phyloP scores from a whole-genome alignment of 495 filamentous ascomycete species.

The Antarctomyces pellizariae region DNA sequence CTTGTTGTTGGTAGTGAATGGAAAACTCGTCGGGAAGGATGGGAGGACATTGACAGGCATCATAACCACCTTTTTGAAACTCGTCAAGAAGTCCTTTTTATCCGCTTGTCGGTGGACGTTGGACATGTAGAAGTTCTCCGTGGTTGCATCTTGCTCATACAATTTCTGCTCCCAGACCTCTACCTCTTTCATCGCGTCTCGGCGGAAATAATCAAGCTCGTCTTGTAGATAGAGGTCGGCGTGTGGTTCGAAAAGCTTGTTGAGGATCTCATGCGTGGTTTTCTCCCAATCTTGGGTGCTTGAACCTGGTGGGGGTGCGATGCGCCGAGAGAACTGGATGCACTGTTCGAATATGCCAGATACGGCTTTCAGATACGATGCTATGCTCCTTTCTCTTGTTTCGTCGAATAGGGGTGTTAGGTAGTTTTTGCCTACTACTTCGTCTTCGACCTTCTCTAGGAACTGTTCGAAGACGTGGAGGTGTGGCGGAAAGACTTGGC shows the following conservation, averaged over 20 bases:
- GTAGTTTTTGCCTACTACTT: slow-evolving; percentile 73
- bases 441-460: slow-evolving; percentile 59
- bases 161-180: slow-evolving; percentile 75
- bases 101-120: slow-evolving; percentile 85
- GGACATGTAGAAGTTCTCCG: slow-evolving; percentile 85
- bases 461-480: slow-evolving; percentile 52
- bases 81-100: slow-evolving; percentile 85
- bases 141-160: slow-evolving; percentile 70
- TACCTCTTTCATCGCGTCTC: slow-evolving; percentile 51
- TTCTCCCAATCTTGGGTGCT: slow-evolving; percentile 29
- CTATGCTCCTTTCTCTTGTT: slow-evolving; percentile 50
- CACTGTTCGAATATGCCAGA: slow-evolving; percentile 73
- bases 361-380: slow-evolving; percentile 67
- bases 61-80: slow-evolving; percentile 98
- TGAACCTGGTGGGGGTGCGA: slow-evolving; percentile 33
- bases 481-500: slow-evolving; percentile 62
- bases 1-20: slow-evolving; percentile 17
- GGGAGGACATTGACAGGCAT: slow-evolving; percentile 86
- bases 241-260: slow-evolving; percentile 67
- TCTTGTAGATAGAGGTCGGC: slow-evolving; percentile 84
- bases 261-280: slow-evolving; percentile 32
- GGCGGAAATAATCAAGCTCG: slow-evolving; percentile 68
- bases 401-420: slow-evolving; percentile 73
- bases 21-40: slow-evolving; percentile 25
- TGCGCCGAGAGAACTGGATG: slow-evolving; percentile 42